Conservation (phyloP, 169 alveolate species). For the Plasmodium inui region DNA sequence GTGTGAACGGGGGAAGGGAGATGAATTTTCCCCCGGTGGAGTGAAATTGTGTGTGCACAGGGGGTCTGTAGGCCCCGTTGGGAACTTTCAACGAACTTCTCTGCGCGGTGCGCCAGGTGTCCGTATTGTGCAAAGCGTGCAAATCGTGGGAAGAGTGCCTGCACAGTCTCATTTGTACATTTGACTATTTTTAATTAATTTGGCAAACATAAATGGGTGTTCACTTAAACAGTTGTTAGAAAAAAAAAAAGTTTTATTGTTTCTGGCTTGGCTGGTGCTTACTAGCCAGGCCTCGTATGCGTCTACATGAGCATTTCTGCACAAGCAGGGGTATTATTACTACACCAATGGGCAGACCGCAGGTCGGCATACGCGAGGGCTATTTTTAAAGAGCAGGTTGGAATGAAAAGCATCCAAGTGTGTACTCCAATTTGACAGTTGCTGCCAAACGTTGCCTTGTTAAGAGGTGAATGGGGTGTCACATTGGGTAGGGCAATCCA, state of each 20-base stretch:
- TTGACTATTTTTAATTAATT: not conserved
- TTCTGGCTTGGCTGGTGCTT: not conserved
- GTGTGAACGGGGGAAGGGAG: not conserved
- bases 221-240: not conserved
- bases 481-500: not conserved
- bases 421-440: not conserved
- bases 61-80: not conserved
- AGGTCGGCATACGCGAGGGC: not conserved
- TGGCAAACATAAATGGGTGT: constrained; percentile 2
- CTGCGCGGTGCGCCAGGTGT: not conserved
- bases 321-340: not conserved
- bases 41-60: not conserved
- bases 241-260: not conserved
- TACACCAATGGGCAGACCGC: not conserved
- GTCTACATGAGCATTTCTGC: not conserved
- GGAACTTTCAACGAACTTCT: not conserved
- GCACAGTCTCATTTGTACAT: not conserved
- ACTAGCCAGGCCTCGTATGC: not conserved
- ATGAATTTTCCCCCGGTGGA: too few relatives aligned
- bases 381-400: not conserved
- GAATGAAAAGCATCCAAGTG: not conserved
- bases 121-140: not conserved
- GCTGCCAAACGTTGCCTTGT: not conserved
- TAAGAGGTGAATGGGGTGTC: not conserved
- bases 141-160: too few relatives aligned